Evolutionary conservation across 2,329 filamentous ascomycete genomes (phyloP), one percentile per base, ranked within the genome.

Genomic region (Colletotrichum orbiculare): DNA sequence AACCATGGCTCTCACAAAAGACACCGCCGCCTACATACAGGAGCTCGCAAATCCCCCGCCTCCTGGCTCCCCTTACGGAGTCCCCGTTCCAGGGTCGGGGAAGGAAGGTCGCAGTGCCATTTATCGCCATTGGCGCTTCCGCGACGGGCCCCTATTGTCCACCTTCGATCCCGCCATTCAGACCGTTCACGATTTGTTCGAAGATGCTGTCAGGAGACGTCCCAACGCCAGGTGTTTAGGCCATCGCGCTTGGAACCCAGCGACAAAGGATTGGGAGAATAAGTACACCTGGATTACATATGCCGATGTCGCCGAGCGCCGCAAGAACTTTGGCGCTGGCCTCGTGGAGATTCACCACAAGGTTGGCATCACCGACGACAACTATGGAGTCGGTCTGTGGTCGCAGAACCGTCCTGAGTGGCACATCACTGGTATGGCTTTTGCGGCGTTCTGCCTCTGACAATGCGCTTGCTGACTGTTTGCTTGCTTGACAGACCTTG

Each of bases 261-360:
- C 79, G 42, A 92, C 89, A 53, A 90, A 94, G 80, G 85, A 86
- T 2, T 97, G 87, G 78, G 85, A 86, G 68, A 89, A 90, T 64
- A 87, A 87, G 69, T 99, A 91, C 75, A 84, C 89, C 65, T 98
- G 94, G 94, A 80, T 94, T 71, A 92, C 90, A 64, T 98, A 97
- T 73, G 85, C 83, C 72, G 88, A 96, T 66, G 86, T 95, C n/a
- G 89, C 91, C 66, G 85, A 87, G 79, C 87, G 94, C 74, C 89
- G 92, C 74, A 91, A 90, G 74, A 92, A 96, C 76, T 87, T 97
- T 70, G 96, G 96, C 68, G 91, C 90, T 43, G 96, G 95, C 64
- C 78, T 98, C 52, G 89, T 94, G 43, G 91, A 96, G 77, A 80
- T 98, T 70, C 92, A 97, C 78, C 86, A 90, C 74, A 84, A 88